These are phyloP conservation scores for Aspergillus sp. DNA, from an alignment of 2,329 filamentous ascomycete genomes.

Conservation along the genomic window DNA sequence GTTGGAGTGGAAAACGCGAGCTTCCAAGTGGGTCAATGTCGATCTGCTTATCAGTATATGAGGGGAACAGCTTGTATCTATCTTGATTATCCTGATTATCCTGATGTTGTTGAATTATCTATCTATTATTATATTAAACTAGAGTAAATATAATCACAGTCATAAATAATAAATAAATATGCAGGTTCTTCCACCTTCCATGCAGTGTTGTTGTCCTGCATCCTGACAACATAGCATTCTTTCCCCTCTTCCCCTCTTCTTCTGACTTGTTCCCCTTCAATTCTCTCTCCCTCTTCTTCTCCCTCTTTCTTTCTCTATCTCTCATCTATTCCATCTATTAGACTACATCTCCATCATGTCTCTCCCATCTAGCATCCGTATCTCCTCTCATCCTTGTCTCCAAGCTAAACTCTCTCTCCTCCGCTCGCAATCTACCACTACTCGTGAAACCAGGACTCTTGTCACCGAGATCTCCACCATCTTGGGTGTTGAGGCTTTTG, in stretches of 20 bases:
- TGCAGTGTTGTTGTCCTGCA: background rate
- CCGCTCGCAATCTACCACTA: slow-evolving; percentile 64
- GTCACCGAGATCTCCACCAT: slow-evolving; percentile 84
- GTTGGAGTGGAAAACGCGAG: background rate
- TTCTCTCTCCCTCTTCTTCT: slow-evolving; percentile 2
- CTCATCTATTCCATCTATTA: background rate
- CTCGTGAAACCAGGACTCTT: slow-evolving; percentile 73
- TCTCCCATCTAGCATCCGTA: slow-evolving; percentile 58
- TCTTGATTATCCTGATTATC: too few species aligned
- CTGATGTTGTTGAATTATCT: too few species aligned
- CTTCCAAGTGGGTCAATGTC: too few species aligned
- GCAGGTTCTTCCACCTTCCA: too few species aligned
- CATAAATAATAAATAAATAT: too few species aligned
- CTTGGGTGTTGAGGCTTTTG: slow-evolving; percentile 75
- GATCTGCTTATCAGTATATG: too few species aligned
- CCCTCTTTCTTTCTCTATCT: background rate
- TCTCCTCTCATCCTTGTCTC: slow-evolving; percentile 82
- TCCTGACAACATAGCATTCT: background rate
- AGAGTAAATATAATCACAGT: too few species aligned
- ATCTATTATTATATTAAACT: too few species aligned
- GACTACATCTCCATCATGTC: slow-evolving; percentile 2
- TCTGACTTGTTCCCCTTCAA: slow-evolving; percentile 1
- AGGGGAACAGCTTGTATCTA: too few species aligned
- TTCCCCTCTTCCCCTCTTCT: slow-evolving; percentile 1
- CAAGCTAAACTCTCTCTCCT: slow-evolving; percentile 85